These are phyloP conservation scores for Stachybotrys chartarum DNA, from an alignment of 2,329 filamentous ascomycete species.

Conservation along the genomic window DNA sequence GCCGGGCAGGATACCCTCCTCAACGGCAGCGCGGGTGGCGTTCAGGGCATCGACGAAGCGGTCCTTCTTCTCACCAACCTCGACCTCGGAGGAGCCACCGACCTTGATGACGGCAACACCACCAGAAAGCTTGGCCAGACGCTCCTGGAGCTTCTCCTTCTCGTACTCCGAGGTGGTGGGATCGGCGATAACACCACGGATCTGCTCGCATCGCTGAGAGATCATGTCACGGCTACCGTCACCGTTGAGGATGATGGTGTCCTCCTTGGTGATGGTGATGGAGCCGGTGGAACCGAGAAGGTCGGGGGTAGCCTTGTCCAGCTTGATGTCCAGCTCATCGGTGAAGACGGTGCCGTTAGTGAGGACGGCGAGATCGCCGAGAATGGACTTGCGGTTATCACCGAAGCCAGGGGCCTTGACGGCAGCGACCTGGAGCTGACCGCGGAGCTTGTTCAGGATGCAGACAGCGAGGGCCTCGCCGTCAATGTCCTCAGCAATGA, in stretches of 20 bases:
- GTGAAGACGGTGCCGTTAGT: conserved; percentile 98
- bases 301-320: conserved; percentile 93
- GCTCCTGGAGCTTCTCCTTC: conserved; percentile 99
- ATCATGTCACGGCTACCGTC: conserved; percentile 93
- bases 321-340: conserved; percentile 97
- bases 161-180: conserved; percentile 96
- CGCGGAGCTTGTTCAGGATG: conserved; percentile 99
- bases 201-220: conserved; percentile 95
- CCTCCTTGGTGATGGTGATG: conserved; percentile 99
- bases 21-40: conserved; percentile 93
- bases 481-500: conserved; percentile 98
- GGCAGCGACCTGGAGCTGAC: conserved; percentile 95
- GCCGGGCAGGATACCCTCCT: conserved; percentile 98
- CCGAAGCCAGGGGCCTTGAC: conserved; percentile 99
- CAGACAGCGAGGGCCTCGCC: conserved; percentile 97
- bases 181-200: conserved; percentile 92
- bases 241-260: conserved; percentile 97
- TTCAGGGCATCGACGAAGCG: conserved; percentile 97
- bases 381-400: conserved; percentile 99
- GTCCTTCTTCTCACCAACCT: conserved; percentile 99
- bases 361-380: conserved; percentile 90
- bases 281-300: conserved; percentile 96
- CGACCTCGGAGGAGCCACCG: conserved; percentile 92
- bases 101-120: conserved; percentile 99
- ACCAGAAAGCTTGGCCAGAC: conserved; percentile 96